These are phyloP conservation scores for Trichophyton verrucosum DNA, from an alignment of 2,329 filamentous ascomycete species.

Conservation along the genomic window DNA sequence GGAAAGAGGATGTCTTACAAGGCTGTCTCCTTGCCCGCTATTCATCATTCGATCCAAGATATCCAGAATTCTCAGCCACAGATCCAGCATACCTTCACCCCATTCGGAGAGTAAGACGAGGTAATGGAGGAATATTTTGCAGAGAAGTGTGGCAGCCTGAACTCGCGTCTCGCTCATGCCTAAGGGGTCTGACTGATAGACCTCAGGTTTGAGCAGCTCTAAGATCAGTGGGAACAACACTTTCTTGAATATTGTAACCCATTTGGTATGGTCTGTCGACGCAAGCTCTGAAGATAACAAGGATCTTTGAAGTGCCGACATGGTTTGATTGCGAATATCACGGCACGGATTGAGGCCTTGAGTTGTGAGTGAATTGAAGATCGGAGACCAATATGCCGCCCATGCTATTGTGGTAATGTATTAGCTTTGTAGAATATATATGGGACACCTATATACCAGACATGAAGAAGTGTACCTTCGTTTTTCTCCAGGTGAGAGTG, in stretches of 20 bases:
- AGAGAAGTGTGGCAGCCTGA: constrained; percentile 78
- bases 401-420: constrained; percentile 50
- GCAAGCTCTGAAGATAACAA: constrained; percentile 75
- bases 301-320: constrained; percentile 72
- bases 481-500: constrained; percentile 83
- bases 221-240: constrained; percentile 86
- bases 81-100: constrained; percentile 67
- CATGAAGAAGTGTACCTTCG: constrained; percentile 48
- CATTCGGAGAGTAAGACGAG: constrained; percentile 71
- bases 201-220: constrained; percentile 80
- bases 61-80: constrained; percentile 86
- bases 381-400: constrained; percentile 95
- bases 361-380: constrained; percentile 74
- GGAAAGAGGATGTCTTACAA: constrained; percentile 45
- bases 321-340: constrained; percentile 79
- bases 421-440: constrained; percentile 13
- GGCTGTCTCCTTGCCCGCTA: constrained; percentile 77
- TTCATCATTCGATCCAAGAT: constrained; percentile 96
- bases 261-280: constrained; percentile 73
- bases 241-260: constrained; percentile 89
- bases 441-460: background rate
- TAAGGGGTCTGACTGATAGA: constrained; percentile 77
- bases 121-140: constrained; percentile 93
- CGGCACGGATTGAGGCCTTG: constrained; percentile 93
- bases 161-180: constrained; percentile 95